These are phyloP conservation scores for Ampelomyces quisqualis DNA, from an alignment of 2,329 filamentous ascomycete genomes.

Conservation along the genomic window DNA sequence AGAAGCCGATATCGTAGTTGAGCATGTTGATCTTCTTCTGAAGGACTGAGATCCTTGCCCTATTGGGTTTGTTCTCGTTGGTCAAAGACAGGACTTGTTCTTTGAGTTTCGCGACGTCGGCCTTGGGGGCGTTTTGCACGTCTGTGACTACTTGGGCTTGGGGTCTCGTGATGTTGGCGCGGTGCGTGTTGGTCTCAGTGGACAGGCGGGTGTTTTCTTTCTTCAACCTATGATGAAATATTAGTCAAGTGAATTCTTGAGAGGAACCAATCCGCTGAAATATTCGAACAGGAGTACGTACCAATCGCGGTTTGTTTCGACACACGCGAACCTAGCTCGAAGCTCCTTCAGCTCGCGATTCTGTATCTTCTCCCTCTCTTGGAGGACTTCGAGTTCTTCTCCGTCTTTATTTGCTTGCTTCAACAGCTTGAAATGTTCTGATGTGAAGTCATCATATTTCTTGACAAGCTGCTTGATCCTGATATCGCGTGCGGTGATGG, in stretches of 20 bases:
- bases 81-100: neutral
- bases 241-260: too few species aligned
- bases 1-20: neutral
- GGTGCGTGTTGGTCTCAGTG: neutral
- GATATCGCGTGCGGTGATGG: neutral
- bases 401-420: neutral
- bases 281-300: neutral
- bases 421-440: neutral
- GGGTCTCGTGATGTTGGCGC: neutral
- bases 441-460: neutral
- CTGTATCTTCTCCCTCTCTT: neutral
- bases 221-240: neutral
- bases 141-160: neutral
- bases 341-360: neutral
- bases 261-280: neutral
- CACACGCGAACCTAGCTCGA: neutral
- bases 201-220: neutral
- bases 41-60: neutral
- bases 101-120: constrained; percentile 1
- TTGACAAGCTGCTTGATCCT: neutral
- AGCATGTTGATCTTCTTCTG: neutral
- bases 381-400: neutral
- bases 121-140: too few species aligned
- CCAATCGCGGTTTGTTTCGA: neutral
- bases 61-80: neutral